Conservation (phyloP, 2,329 filamentous ascomycete genomes). For the Cordyceps fumosorosea region DNA sequence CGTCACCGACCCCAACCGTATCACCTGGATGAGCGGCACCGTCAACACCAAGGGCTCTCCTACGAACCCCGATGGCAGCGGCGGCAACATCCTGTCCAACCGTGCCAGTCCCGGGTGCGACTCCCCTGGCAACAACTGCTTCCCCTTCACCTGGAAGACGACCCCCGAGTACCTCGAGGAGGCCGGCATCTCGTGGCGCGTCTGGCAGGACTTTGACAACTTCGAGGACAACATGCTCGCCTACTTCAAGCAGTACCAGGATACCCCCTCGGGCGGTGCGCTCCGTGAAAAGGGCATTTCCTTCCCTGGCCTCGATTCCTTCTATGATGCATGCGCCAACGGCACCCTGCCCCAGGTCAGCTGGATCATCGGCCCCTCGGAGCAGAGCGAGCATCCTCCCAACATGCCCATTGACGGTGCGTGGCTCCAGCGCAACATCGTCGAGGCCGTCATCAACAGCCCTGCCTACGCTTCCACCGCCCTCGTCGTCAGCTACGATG, state of each 20-base stretch:
- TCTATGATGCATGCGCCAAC: conserved; percentile 41
- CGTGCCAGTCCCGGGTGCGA: conserved; percentile 32
- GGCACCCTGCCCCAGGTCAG: conserved; percentile 44
- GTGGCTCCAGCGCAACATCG: conserved; percentile 48
- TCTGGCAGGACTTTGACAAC: conserved; percentile 42
- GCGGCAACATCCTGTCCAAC: conserved; percentile 42
- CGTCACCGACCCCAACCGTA: conserved; percentile 42
- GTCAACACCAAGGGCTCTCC: conserved; percentile 40
- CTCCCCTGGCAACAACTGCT: conserved; percentile 37
- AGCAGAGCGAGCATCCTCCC: conserved; percentile 49
- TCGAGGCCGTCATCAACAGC: conserved; percentile 42
- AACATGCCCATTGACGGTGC: conserved; percentile 46
- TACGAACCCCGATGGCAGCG: conserved; percentile 26
- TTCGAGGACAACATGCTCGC: conserved; percentile 48
- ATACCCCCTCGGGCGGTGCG: conserved; percentile 30
- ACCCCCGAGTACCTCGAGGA: conserved; percentile 41
- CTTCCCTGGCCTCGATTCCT: conserved; percentile 39
- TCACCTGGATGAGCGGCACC: conserved; percentile 30
- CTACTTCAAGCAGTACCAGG: conserved; percentile 44
- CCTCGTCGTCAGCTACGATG: conserved; percentile 46
- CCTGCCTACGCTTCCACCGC: conserved; percentile 41
- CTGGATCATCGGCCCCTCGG: conserved; percentile 47
- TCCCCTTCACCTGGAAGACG: conserved; percentile 46
- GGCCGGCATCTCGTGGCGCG: conserved; percentile 42
- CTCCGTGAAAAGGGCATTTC: conserved; percentile 39